phyloP scores from a whole-genome alignment of 306 rosid genomes.

The Malus orientalis region DNA sequence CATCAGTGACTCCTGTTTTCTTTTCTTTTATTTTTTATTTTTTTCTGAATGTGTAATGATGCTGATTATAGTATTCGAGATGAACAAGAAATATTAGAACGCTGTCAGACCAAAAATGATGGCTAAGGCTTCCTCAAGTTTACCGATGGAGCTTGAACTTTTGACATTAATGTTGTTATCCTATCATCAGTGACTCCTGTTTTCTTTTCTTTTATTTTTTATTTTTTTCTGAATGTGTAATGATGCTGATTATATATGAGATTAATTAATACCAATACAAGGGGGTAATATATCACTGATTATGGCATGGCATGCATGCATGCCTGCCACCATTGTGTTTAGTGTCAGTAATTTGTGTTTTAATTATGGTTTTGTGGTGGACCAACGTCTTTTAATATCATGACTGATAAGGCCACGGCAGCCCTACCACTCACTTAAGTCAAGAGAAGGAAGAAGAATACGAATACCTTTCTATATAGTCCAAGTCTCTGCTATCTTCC shows the following conservation, averaged over 20 bases:
- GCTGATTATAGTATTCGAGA: neutral
- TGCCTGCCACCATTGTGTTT: neutral
- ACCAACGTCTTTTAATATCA: neutral
- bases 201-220: neutral
- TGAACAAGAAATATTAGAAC: neutral
- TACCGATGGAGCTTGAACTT: no score
- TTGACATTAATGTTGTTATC: neutral
- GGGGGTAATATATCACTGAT: neutral
- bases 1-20: neutral
- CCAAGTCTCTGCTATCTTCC: neutral
- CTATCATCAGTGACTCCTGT: neutral
- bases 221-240: neutral
- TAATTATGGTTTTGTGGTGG: conserved; percentile 6
- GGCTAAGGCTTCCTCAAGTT: neutral
- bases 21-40: neutral
- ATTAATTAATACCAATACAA: neutral
- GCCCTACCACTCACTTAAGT: neutral
- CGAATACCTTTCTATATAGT: neutral
- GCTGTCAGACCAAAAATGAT: neutral
- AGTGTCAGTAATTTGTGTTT: neutral
- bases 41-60: neutral
- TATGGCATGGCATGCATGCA: conserved; percentile 31
- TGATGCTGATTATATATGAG: neutral
- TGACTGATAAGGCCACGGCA: neutral
- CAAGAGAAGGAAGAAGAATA: neutral